Conservation (phyloP, 768 basidiomycete species). For the Suillus lakei region DNA sequence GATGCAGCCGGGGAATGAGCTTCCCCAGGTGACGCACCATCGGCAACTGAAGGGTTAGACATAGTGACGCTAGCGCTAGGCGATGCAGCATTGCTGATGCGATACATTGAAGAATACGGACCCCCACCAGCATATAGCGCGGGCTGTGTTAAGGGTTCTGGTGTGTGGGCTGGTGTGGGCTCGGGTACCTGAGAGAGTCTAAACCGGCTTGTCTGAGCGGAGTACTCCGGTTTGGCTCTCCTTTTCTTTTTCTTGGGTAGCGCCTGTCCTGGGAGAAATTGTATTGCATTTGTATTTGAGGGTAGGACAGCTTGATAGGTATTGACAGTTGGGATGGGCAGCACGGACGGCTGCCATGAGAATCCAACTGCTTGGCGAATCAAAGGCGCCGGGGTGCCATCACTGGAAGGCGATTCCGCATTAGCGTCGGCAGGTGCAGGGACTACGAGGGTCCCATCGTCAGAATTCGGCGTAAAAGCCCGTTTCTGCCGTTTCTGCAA, state of each 20-base stretch:
- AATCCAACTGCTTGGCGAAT: conserved; percentile 67
- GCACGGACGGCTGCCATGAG: conserved; percentile 36
- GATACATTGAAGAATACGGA: conserved; percentile 47
- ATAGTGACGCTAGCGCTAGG: conserved; percentile 4
- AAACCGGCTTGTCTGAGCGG: conserved; percentile 54
- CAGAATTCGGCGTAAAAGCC: conserved; percentile 56
- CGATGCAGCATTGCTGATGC: conserved; percentile 23
- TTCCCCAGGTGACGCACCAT: conserved; percentile 5
- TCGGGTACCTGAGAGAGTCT: conserved; percentile 35
- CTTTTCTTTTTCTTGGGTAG: conserved; percentile 30
- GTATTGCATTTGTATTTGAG: conserved; percentile 25
- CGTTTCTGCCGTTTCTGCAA: conserved; percentile 50
- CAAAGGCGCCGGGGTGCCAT: conserved; percentile 47
- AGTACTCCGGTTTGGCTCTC: conserved; percentile 40
- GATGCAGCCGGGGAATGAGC: background rate
- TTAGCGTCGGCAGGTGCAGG: conserved; percentile 44
- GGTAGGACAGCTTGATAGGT: conserved; percentile 35
- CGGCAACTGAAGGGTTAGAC: conserved; percentile 13
- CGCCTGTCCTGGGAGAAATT: conserved; percentile 62
- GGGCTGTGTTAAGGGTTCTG: conserved; percentile 19
- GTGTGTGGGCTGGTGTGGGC: conserved; percentile 32
- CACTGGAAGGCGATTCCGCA: conserved; percentile 51
- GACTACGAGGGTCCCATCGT: conserved; percentile 50
- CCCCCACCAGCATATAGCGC: conserved; percentile 42
- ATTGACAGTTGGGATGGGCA: conserved; percentile 28